These are phyloP conservation scores for Leptomonas seymouri DNA, from an alignment of 208 protist genomes.

Conservation along the genomic window DNA sequence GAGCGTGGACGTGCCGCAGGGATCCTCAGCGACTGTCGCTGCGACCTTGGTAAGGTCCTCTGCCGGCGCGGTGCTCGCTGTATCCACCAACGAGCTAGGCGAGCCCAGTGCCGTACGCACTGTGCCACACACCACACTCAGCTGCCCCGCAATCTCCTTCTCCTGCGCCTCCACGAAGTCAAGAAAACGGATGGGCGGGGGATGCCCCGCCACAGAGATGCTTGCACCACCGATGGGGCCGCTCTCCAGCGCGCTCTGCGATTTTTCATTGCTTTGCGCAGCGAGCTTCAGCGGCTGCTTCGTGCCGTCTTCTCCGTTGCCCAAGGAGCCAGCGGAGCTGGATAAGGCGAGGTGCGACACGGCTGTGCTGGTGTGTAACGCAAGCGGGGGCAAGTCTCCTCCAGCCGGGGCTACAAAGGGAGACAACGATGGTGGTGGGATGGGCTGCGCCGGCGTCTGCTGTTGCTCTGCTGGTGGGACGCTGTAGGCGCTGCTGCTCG, in stretches of 20 bases:
- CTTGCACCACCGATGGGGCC: background rate
- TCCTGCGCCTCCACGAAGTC: conserved; percentile 38
- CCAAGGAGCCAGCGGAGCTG: background rate
- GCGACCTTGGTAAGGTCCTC: background rate
- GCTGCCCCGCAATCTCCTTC: conserved; percentile 32
- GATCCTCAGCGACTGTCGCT: background rate
- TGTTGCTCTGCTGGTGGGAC: background rate
- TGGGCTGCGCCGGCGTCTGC: conserved; percentile 20
- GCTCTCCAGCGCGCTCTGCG: background rate
- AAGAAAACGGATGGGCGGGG: conserved; percentile 17
- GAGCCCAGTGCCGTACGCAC: conserved; percentile 28
- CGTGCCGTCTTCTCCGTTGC: background rate
- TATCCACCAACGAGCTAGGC: background rate
- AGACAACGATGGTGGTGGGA: background rate
- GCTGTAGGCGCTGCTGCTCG: conserved; percentile 8
- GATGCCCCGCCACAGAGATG: background rate
- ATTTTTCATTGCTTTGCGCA: background rate
- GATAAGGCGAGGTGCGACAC: conserved; percentile 6
- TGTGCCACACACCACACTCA: conserved; percentile 23
- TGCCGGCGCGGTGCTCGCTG: background rate
- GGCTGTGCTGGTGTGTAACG: background rate
- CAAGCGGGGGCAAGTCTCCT: background rate
- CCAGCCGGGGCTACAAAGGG: background rate
- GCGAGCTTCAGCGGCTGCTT: conserved; percentile 4
- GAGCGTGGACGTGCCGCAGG: background rate